phyloP scores from a whole-genome alignment of 306 rosid genomes.

The Citrullus colocynthis region DNA sequence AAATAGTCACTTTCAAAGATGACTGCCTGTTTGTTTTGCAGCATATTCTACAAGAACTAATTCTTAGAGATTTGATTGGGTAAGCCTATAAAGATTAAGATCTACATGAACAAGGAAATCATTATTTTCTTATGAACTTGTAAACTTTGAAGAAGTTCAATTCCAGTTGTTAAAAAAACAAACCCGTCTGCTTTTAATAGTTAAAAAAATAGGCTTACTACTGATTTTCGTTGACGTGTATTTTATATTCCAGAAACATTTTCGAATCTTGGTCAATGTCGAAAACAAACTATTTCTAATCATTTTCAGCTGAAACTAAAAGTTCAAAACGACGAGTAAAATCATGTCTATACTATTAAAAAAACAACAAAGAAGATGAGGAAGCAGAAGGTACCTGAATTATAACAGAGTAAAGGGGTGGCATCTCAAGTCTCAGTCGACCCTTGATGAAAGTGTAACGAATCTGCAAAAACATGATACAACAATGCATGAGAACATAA shows the following conservation, averaged over 20 bases:
- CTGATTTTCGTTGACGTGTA: not conserved
- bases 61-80: not conserved
- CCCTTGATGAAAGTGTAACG: conserved; percentile 74
- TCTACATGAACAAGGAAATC: not conserved
- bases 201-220: not conserved
- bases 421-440: conserved; percentile 59
- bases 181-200: not conserved
- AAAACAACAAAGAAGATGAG: not conserved
- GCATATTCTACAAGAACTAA: no score
- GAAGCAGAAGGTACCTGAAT: conserved; percentile 57
- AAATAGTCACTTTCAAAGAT: no score
- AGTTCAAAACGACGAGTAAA: not conserved
- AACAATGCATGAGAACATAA: not conserved
- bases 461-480: conserved; percentile 28
- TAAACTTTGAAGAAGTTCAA: not conserved
- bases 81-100: not conserved
- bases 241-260: not conserved
- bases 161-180: not conserved
- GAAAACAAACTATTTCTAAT: not conserved
- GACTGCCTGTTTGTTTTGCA: no score
- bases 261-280: not conserved
- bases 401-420: conserved; percentile 57
- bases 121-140: not conserved
- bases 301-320: not conserved
- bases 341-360: not conserved